phyloP scores from a whole-genome alignment of 2,329 filamentous ascomycete species.

The Mollisiaceae sp. region DNA sequence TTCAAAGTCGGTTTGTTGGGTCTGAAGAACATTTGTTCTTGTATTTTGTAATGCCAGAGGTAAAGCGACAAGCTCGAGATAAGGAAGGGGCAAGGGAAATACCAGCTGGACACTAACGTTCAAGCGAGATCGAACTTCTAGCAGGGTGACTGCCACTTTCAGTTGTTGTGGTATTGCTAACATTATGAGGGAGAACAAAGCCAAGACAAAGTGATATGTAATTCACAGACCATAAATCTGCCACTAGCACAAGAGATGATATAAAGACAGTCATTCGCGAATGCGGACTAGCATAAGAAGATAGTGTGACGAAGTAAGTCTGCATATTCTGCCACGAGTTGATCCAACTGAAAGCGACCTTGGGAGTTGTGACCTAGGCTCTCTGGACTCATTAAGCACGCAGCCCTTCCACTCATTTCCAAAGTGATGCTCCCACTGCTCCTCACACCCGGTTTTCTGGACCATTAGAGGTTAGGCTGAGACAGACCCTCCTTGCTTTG shows the following conservation, averaged over 20 bases:
- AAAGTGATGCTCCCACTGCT: background rate
- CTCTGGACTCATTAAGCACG: background rate
- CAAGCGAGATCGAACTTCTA: background rate
- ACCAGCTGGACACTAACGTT: background rate
- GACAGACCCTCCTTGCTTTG: background rate
- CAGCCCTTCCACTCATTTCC: background rate
- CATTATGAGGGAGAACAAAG: background rate
- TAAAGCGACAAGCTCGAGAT: background rate
- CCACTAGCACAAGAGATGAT: no score
- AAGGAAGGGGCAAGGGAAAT: background rate
- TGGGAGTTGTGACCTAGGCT: background rate
- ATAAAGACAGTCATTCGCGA: no score
- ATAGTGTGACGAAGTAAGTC: background rate
- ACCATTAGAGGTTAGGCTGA: background rate
- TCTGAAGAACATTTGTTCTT: background rate
- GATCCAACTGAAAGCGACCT: background rate
- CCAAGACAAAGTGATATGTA: background rate
- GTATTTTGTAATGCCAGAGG: background rate
- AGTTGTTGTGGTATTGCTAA: no score
- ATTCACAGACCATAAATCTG: background rate
- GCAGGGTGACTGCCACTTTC: no score
- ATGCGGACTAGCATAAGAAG: no score
- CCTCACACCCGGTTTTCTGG: no score
- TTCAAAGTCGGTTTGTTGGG: background rate
- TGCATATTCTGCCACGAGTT: background rate